These are phyloP conservation scores for Pseudogymnoascus sp. DNA, from an alignment of 2,329 filamentous ascomycete species.

Conservation along the genomic window DNA sequence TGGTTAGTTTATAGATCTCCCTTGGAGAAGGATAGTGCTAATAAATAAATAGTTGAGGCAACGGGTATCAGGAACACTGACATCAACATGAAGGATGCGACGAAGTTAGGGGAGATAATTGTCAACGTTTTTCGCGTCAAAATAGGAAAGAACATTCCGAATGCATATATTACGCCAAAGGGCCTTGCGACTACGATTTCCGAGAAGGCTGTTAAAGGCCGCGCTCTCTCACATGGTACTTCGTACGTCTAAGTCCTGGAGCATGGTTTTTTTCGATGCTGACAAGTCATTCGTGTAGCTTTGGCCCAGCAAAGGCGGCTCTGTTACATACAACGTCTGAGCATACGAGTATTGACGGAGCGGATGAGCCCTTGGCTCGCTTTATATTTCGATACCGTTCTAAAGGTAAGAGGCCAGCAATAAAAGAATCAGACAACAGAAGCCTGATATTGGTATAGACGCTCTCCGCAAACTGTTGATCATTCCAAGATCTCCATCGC, in stretches of 20 bases:
- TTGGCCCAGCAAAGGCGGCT: not conserved
- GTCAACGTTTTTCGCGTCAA: not conserved
- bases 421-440: not conserved
- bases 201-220: not conserved
- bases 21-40: not conserved
- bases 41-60: not conserved
- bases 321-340: not conserved
- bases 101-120: conserved; percentile 12
- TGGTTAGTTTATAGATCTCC: not conserved
- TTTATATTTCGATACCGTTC: conserved; percentile 25
- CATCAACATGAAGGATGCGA: not conserved
- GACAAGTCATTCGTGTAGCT: not conserved
- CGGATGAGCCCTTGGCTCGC: conserved; percentile 12
- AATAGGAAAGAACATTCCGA: not conserved
- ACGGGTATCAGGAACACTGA: not conserved
- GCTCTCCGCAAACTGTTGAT: conserved; percentile 19
- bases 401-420: conserved; percentile 13
- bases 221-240: not conserved
- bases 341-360: conserved; percentile 16
- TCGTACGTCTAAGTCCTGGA: too few relatives aligned
- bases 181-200: not conserved
- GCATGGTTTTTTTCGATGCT: not conserved
- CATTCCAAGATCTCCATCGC: conserved; percentile 16
- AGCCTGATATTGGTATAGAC: conserved; percentile 12
- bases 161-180: not conserved